Percentiles rank a stretch among this genome's conserved stretches.
phyloP scores from a whole-genome alignment of 2,329 filamentous ascomycete genomes.

The Aspergillus intermedius region DNA sequence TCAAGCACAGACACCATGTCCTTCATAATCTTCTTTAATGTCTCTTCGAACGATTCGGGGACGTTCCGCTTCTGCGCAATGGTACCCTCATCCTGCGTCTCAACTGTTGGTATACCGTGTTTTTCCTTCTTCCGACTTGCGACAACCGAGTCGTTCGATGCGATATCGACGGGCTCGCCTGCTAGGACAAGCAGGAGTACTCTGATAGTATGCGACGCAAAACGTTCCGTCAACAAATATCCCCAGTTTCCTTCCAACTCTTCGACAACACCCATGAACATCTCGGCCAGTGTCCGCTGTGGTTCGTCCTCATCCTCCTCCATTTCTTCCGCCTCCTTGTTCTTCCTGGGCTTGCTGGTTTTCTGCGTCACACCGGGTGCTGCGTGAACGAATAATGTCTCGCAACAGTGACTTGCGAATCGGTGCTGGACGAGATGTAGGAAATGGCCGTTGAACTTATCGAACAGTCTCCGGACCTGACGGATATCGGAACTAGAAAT shows the following conservation, averaged over 20 bases:
- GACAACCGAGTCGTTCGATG: conserved; percentile 64
- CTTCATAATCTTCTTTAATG: conserved; percentile 73
- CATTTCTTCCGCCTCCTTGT: conserved; percentile 38
- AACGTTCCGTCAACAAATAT: conserved; percentile 76
- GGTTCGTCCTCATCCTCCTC: conserved; percentile 42
- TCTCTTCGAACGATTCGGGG: conserved; percentile 69
- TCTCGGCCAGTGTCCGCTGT: conserved; percentile 66
- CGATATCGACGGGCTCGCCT: conserved; percentile 68
- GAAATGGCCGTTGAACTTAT: conserved; percentile 80
- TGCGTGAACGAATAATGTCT: conserved; percentile 79
- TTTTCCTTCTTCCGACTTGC: conserved; percentile 92
- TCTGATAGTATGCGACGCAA: conserved; percentile 84
- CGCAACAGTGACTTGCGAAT: conserved; percentile 95
- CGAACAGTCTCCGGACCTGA: conserved; percentile 83
- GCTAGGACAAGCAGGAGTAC: conserved; percentile 81
- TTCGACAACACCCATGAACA: conserved; percentile 75
- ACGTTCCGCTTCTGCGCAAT: conserved; percentile 52
- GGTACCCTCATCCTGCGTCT: conserved; percentile 44
- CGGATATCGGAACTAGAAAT: conserved; percentile 70
- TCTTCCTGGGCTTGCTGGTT: conserved; percentile 44
- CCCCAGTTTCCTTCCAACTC: conserved; percentile 82
- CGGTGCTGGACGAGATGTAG: conserved; percentile 85
- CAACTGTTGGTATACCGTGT: conserved; percentile 53
- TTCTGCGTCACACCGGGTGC: conserved; percentile 74
- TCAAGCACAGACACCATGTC: conserved; percentile 71